These are phyloP conservation scores for Xylariaceae sp. DNA, from an alignment of 2,329 filamentous ascomycete genomes.

Conservation along the genomic window DNA sequence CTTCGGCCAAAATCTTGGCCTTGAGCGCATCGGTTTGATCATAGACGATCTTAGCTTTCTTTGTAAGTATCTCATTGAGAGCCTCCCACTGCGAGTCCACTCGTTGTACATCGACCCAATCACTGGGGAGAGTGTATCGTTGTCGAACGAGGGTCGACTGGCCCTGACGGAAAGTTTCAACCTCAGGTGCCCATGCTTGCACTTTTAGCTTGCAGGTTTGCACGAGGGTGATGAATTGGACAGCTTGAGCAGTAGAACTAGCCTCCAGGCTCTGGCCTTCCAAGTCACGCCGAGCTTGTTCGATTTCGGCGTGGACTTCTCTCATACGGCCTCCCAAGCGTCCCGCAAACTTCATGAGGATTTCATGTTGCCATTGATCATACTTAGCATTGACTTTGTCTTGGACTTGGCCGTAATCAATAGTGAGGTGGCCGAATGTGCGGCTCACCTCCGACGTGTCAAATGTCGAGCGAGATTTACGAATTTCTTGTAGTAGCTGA, in stretches of 20 bases:
- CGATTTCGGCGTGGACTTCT: slow-evolving; percentile 87
- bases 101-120: slow-evolving; percentile 95
- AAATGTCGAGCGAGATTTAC: slow-evolving; percentile 92
- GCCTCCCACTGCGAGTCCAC: slow-evolving; percentile 95
- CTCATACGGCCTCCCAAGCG: slow-evolving; percentile 88
- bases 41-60: slow-evolving; percentile 92
- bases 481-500: slow-evolving; percentile 92
- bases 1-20: slow-evolving; percentile 92
- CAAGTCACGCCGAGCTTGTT: slow-evolving; percentile 84
- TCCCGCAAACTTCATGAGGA: slow-evolving; percentile 86
- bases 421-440: slow-evolving; percentile 88
- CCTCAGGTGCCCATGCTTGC: slow-evolving; percentile 90
- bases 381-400: slow-evolving; percentile 99
- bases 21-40: slow-evolving; percentile 94
- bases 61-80: slow-evolving; percentile 83
- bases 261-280: slow-evolving; percentile 91
- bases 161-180: slow-evolving; percentile 93
- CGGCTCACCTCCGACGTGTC: slow-evolving; percentile 94
- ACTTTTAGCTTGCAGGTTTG: slow-evolving; percentile 95
- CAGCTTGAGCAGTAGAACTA: slow-evolving; percentile 92
- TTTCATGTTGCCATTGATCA: slow-evolving; percentile 99
- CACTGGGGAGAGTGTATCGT: slow-evolving; percentile 86
- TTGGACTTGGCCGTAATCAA: slow-evolving; percentile 98
- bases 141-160: slow-evolving; percentile 89
- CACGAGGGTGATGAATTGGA: slow-evolving; percentile 97